phyloP scores from a whole-genome alignment of 345 rosid genomes.

The Ailanthus altissimus region DNA sequence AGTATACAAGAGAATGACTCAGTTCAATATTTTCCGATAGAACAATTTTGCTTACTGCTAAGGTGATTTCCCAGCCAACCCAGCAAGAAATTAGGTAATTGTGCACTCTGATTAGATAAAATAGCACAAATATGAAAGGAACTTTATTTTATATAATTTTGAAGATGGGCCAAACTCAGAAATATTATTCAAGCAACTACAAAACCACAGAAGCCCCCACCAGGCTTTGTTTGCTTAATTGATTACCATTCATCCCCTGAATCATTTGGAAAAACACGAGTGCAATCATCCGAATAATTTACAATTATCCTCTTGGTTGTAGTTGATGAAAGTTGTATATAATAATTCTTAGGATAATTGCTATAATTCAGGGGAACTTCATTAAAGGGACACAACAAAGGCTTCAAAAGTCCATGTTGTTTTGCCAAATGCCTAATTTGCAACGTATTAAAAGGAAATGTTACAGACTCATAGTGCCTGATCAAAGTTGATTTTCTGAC shows the following conservation, averaged over 20 bases:
- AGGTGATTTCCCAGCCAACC: background rate
- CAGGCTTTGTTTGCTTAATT: slow-evolving; percentile 5
- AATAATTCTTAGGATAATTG: slow-evolving; percentile 30
- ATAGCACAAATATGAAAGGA: background rate
- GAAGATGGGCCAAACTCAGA: background rate
- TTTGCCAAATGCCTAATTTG: background rate
- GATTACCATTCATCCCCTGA: slow-evolving; percentile 2
- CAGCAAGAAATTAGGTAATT: background rate
- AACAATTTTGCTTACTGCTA: background rate
- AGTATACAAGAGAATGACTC: no score
- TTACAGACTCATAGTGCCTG: background rate
- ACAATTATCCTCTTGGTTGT: slow-evolving; percentile 25
- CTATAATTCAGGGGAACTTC: slow-evolving; percentile 32
- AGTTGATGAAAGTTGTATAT: slow-evolving; percentile 23
- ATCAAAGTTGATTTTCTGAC: background rate
- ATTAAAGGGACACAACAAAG: slow-evolving; percentile 19
- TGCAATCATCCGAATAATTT: slow-evolving; percentile 6
- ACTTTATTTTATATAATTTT: background rate
- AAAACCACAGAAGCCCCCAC: slow-evolving; percentile 17
- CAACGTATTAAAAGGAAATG: background rate
- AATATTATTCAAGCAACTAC: background rate
- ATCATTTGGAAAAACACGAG: slow-evolving; percentile 13
- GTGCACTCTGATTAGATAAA: background rate
- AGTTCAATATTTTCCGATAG: background rate
- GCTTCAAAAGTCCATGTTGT: background rate